These are phyloP conservation scores for Salvia sclarea DNA, from an alignment of 305 asterid genomes.

Conservation along the genomic window DNA sequence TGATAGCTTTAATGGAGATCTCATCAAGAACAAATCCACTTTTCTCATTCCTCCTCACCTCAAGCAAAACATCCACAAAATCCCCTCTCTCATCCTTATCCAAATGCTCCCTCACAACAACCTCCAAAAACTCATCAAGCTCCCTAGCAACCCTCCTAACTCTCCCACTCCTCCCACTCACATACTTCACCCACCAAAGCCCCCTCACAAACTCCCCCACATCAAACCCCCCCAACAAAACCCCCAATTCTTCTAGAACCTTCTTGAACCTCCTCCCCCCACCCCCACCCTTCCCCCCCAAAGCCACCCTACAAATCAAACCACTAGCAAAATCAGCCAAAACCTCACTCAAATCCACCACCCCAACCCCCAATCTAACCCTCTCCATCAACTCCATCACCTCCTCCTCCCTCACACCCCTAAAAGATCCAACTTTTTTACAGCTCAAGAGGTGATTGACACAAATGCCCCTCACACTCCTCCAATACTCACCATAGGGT, in stretches of 20 bases:
- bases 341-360: conserved; percentile 28
- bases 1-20: conserved; percentile 39
- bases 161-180: conserved; percentile 32
- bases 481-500: conserved; percentile 51
- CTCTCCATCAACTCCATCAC: conserved; percentile 33
- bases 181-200: conserved; percentile 37
- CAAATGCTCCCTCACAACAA: conserved; percentile 28
- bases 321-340: conserved; percentile 32
- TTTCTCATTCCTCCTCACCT: conserved; percentile 30
- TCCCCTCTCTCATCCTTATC: conserved; percentile 22
- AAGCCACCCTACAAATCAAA: conserved; percentile 37
- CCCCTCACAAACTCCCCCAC: conserved; percentile 42
- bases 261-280: conserved; percentile 40
- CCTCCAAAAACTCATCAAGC: conserved; percentile 32
- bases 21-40: conserved; percentile 38
- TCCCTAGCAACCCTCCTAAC: conserved; percentile 31
- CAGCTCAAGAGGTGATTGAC: conserved; percentile 45
- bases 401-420: conserved; percentile 44
- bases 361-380: conserved; percentile 13
- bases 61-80: conserved; percentile 48
- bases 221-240: conserved; percentile 32
- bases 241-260: conserved; percentile 35
- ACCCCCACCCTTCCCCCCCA: no score
- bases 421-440: conserved; percentile 44
- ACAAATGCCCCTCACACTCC: conserved; percentile 39